A percentile compares a stretch with the other conserved stretches of the same genome.
phyloP scores from a whole-genome alignment of 257 asterid genomes.

The Voacanga thouarsii region DNA sequence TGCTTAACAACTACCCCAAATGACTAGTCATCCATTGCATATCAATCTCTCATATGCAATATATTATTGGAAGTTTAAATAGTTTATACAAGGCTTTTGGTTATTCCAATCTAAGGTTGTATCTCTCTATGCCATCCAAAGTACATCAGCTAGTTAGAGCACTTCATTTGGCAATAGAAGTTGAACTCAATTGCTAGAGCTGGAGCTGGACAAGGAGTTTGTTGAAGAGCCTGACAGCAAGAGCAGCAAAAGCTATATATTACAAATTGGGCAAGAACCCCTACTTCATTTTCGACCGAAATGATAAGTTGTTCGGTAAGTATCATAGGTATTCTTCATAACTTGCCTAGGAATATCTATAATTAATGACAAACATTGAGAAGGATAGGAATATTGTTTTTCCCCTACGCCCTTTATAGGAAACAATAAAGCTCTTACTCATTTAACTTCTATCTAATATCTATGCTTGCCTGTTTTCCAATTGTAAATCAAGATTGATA shows the following conservation, averaged over 20 bases:
- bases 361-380: not conserved
- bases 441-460: not conserved
- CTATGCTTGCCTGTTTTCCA: no score
- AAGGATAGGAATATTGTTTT: not conserved
- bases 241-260: conserved; percentile 17
- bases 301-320: not conserved
- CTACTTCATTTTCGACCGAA: not conserved
- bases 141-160: not conserved
- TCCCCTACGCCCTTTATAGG: not conserved
- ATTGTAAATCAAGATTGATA: no score
- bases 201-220: conserved; percentile 2
- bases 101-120: not conserved
- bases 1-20: not conserved
- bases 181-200: conserved; percentile 16
- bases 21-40: not conserved
- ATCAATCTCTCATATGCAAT: not conserved
- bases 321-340: not conserved
- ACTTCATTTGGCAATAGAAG: conserved; percentile 1
- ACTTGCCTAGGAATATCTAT: not conserved
- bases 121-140: not conserved
- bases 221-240: conserved; percentile 17
- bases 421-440: not conserved
- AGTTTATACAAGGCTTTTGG: not conserved
- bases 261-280: not conserved
- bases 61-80: not conserved